These are phyloP conservation scores for Starmerella scarabaei DNA, from an alignment of 805 yeast species.

Conservation along the genomic window DNA sequence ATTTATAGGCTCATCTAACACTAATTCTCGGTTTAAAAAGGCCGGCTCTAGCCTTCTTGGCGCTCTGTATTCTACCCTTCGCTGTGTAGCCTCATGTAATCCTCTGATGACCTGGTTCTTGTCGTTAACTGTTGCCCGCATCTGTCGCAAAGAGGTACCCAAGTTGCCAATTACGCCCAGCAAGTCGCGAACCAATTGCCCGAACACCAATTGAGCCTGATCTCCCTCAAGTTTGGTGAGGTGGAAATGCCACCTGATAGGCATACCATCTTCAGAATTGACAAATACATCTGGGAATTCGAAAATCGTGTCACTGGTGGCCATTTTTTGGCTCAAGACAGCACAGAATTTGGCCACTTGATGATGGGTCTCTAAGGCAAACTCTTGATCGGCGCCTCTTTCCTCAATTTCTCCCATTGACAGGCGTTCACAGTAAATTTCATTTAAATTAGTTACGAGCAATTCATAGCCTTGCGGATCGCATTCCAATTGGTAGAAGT, in stretches of 20 bases:
- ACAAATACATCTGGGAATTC: neutral
- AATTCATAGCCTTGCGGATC: slow-evolving; percentile 2
- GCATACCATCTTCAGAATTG: neutral
- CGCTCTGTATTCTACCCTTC: slow-evolving; percentile 5
- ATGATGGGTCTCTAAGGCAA: slow-evolving; percentile 4
- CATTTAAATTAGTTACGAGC: slow-evolving; percentile 4
- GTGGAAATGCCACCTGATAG: slow-evolving; percentile 6
- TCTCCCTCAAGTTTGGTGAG: neutral
- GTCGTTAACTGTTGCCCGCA: neutral
- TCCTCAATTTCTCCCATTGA: neutral
- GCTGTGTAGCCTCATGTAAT: slow-evolving; percentile 7
- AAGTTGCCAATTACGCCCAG: slow-evolving; percentile 1
- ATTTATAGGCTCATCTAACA: no score
- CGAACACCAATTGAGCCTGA: neutral
- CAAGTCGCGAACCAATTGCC: neutral
- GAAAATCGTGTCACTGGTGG: neutral
- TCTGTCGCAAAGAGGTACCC: neutral
- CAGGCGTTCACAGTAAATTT: slow-evolving; percentile 4
- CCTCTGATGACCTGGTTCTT: slow-evolving; percentile 7
- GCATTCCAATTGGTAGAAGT: slow-evolving; percentile 1
- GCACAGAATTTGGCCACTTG: slow-evolving; percentile 2
- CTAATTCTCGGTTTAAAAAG: no score
- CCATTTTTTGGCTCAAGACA: neutral
- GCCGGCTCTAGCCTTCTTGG: no score
- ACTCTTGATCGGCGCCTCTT: slow-evolving; percentile 7